Base-by-base conservation (phyloP, 148 eudicot species). In the Amaranthus hypochondriacus region DNA sequence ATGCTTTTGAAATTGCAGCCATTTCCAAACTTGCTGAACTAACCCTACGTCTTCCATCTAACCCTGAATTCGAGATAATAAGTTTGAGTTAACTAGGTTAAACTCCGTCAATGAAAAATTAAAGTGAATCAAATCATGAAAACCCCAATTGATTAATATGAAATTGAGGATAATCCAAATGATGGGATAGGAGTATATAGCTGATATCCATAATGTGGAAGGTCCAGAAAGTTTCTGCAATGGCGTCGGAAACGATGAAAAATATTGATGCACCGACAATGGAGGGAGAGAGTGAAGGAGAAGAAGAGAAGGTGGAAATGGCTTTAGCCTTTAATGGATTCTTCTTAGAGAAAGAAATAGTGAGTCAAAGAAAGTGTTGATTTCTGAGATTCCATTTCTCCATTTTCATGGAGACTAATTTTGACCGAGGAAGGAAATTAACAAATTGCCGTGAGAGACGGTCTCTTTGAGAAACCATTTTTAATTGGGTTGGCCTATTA, bases 41-140 rank as follows among this genome's bases (percentile, higher is more conserved):
- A 90, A 50, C 80, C 98, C 91, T 65, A 92, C 84, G 86, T 95
- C 97, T 87, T 87, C 99, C 99, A 92, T 66, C 21, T 44, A 77
- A 73, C 66, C 74, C 57, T 48, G 63, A 60, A 56, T 11, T 58
- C 52, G 76, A 69, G 52, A 56, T 55, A 12, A 51, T 53, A 15
- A 18, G 60, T 47, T 65, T 12, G 66, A 63, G 48, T 62, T 49
- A 72, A 62, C 56, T 77, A 70, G 43, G 46, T 71, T 68, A 73
- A 74, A 68, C 62, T 47, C 51, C 75, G 56, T 73, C 60, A 73
- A 69, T 65, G 11, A 66, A 64, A 68, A 39, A 49, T 42, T 43
- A 60, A 72, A n/a, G 52, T 21, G 56, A 6, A 14, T 7, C 48
- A n/a, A 21, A 57, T 61, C 50, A 77, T n/a, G 43, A 8, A 68